These are phyloP conservation scores for Aspergillus carlsbadensis DNA, from an alignment of 495 filamentous ascomycete genomes.

Conservation along the genomic window DNA sequence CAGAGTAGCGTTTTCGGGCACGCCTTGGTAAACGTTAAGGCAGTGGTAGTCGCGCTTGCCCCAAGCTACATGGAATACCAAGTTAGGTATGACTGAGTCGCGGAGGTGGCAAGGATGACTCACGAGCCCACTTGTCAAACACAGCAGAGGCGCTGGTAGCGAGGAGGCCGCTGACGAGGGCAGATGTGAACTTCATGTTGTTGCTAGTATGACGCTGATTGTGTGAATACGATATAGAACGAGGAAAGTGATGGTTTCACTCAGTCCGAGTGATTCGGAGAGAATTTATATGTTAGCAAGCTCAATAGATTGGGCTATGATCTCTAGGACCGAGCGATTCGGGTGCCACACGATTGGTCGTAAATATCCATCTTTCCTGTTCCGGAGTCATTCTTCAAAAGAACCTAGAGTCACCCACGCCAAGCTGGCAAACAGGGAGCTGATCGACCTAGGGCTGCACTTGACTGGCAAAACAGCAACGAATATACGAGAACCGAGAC, in stretches of 20 bases:
- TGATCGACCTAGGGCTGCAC: not conserved
- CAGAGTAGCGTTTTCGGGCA: constrained; percentile 36
- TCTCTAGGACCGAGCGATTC: too few species aligned
- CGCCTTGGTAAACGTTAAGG: constrained; percentile 38
- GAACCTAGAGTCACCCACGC: not conserved
- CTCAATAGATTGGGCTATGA: too few species aligned
- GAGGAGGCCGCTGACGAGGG: constrained; percentile 28
- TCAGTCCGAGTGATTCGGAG: not conserved
- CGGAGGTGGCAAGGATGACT: not conserved
- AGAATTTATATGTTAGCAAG: not conserved
- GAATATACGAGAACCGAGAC: constrained; percentile 1
- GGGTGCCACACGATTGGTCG: too few species aligned
- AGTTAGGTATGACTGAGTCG: not conserved
- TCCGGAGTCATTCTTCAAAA: not conserved
- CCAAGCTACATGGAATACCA: constrained; percentile 25
- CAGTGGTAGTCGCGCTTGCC: constrained; percentile 42
- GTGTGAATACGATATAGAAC: not conserved
- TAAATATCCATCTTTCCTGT: not conserved
- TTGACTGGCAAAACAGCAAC: not conserved
- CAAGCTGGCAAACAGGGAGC: not conserved
- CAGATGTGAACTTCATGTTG: constrained; percentile 36
- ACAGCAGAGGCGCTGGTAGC: constrained; percentile 29
- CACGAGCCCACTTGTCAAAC: constrained; percentile 40
- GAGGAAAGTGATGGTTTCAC: not conserved
- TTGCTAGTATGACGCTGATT: not conserved